Evolutionary conservation across 768 basidiomycete species (phyloP), one percentile per base, ranked within the genome.

Genomic region (Pleurotus djamor): DNA sequence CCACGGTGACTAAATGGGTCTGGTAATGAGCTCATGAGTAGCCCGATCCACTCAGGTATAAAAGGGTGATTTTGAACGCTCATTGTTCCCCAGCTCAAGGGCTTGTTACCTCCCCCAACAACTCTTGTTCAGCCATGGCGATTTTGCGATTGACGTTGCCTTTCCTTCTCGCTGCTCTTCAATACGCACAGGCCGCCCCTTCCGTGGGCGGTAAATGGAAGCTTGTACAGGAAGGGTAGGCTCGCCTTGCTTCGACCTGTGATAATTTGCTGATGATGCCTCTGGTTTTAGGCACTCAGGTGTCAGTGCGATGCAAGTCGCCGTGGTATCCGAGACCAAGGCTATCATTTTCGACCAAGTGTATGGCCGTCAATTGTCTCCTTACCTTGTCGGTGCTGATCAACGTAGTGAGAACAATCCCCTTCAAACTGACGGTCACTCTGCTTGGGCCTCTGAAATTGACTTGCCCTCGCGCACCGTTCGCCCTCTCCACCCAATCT

Each of bases 381-480:
- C 44, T 17, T 5, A 8, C 7, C 32, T 36, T 10, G 13, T 12
- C 38, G 28, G 32, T 21, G 36, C 44, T 47, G 1, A 34, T 4
- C 14, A 34, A 4, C 6, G 14, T 47, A 58, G 57, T 8, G 57
- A 58, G 37, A 69, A 79, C 58, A 79, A 81, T 47, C 74, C 78
- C 12, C 65, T 80, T 1, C 68, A 64, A n/a, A 67, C 79, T 56
- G 69, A 79, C 50, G 75, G 73, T 1, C 78, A 79, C 60, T 66
- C 76, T 17, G 79, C 79, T 4, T 80, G 79, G 80, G 77, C 74
- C 38, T 76, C 75, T 8, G 66, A 81, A 13, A 74, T 78, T 64
- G 71, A 80, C 58, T 61, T 81, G 6, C 68, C 73, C 58, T 78
- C 77, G 2, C 73, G 77, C 37, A 71, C 67, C 7, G 70, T 72